These are phyloP conservation scores for Schizosaccharomyces cryophilus DNA, from an alignment of 805 yeast species.

Conservation along the genomic window DNA sequence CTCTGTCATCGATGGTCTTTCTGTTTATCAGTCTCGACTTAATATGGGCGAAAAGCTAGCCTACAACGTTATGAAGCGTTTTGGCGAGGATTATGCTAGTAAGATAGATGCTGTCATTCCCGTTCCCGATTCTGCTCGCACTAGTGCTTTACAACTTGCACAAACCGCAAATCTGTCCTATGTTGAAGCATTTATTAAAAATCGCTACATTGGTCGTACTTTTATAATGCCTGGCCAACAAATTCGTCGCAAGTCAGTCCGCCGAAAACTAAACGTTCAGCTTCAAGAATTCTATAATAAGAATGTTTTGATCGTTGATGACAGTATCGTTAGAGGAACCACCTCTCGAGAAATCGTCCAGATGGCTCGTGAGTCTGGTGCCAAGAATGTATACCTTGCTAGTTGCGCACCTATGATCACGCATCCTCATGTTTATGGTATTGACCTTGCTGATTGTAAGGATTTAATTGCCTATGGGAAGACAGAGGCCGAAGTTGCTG, in stretches of 20 bases:
- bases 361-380: constrained; percentile 98
- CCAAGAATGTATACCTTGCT: constrained; percentile 80
- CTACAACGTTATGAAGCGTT: constrained; percentile 27
- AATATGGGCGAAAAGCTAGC: constrained; percentile 89
- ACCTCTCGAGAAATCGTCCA: constrained; percentile 87
- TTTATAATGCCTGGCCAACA: constrained; percentile 96
- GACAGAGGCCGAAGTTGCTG: constrained; percentile 48
- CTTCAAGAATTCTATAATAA: constrained; percentile 68
- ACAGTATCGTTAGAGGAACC: constrained; percentile 92
- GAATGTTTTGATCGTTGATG: constrained; percentile 77
- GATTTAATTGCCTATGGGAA: constrained; percentile 76
- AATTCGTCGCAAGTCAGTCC: constrained; percentile 77
- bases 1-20: constrained; percentile 84
- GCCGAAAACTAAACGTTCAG: constrained; percentile 92
- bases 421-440: constrained; percentile 87
- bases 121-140: constrained; percentile 95
- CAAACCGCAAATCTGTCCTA: constrained; percentile 57
- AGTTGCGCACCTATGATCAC: constrained; percentile 97
- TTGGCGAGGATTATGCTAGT: constrained; percentile 24
- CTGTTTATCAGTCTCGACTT: constrained; percentile 76
- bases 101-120: constrained; percentile 87
- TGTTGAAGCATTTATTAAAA: constrained; percentile 92
- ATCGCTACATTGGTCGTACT: constrained; percentile 90
- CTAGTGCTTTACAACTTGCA: constrained; percentile 81
- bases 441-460: constrained; percentile 84